A percentile compares a stretch with the other conserved stretches of the same genome.
Conservation (phyloP, 345 rosid species). For the Diplotaxis tenuifolia region DNA sequence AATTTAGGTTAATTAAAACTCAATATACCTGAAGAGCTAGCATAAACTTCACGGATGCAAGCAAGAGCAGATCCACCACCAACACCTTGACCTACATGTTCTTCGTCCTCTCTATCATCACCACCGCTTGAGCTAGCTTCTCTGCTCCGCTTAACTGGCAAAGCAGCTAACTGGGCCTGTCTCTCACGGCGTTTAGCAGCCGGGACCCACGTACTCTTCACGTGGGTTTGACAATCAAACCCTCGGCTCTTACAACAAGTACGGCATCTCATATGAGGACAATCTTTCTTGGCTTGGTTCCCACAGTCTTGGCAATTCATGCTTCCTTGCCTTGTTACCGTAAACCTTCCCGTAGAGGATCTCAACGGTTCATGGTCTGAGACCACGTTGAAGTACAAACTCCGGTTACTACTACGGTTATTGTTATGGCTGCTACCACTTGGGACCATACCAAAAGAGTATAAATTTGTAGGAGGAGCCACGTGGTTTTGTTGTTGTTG, state of each 20-base stretch:
- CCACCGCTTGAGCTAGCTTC: conserved; percentile 39
- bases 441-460: conserved; percentile 65
- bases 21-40: conserved; percentile 33
- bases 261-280: conserved; percentile 79
- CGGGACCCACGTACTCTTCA: conserved; percentile 98
- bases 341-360: conserved; percentile 51
- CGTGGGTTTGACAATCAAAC: conserved; percentile 86
- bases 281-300: conserved; percentile 95
- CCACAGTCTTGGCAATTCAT: conserved; percentile 97
- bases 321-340: conserved; percentile 61
- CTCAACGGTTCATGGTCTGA: conserved; percentile 52
- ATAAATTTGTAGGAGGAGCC: conserved; percentile 43
- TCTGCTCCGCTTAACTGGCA: conserved; percentile 43
- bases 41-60: conserved; percentile 28
- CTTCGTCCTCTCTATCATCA: conserved; percentile 40
- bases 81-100: conserved; percentile 10
- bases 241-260: conserved; percentile 99
- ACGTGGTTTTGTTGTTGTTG: conserved; percentile 39
- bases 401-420: conserved; percentile 32
- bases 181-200: conserved; percentile 91
- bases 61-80: conserved; percentile 30
- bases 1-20: neutral
- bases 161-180: conserved; percentile 56
- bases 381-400: conserved; percentile 35
- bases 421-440: conserved; percentile 32